Evolutionary conservation across 1,284 basidiomycete genomes (phyloP), one percentile per base, ranked within the genome.

Genomic region (Sporisorium reilianum): DNA sequence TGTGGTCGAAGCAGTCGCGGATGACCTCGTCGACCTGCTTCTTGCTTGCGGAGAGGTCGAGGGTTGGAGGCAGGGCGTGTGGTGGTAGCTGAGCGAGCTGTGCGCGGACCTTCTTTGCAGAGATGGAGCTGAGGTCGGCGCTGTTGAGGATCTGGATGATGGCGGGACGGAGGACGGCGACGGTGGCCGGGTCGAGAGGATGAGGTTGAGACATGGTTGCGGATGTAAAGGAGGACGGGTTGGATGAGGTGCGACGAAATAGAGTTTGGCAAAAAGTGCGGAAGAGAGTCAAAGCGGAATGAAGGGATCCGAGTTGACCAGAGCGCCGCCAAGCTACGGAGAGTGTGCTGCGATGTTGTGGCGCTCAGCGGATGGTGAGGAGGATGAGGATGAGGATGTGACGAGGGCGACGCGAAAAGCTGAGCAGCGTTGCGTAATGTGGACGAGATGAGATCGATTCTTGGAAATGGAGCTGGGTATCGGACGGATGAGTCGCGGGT

Each of bases 61-160:
- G 66, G 0, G 62, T 42, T 11, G 67, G 46, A 3, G 80, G 78
- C 5, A 79, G 65, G 18, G 69, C 70, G 40, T 68, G 57, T 32
- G 72, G 57, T 28, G 80, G 79, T 25, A 79, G 59, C 38, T 65
- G 69, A 25, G 69, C 63, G 32, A 83, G 75, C 30, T 75, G 74
- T 26, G 53, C 60, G 49, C 81, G 77, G 28, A 83, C 76, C 54
- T 76, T 75, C 55, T 80, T 79, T 22, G 80, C 77, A 8, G 80
- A 79, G 61, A 83, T 66, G n/a, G 74, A 69, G 49, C 71, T 68
- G 42, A 83, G 72, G 45, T 83, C 81, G 11, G 80, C 62, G n/a
- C 75, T 67, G 52, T 75, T 70, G 59, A 83, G 79, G 60, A 83
- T 79, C 54, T 78, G 73, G 25, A 78, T 74, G 67, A 83, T 80